Conservation (phyloP, 2,329 filamentous ascomycete genomes). For the Aspergillus persii region DNA sequence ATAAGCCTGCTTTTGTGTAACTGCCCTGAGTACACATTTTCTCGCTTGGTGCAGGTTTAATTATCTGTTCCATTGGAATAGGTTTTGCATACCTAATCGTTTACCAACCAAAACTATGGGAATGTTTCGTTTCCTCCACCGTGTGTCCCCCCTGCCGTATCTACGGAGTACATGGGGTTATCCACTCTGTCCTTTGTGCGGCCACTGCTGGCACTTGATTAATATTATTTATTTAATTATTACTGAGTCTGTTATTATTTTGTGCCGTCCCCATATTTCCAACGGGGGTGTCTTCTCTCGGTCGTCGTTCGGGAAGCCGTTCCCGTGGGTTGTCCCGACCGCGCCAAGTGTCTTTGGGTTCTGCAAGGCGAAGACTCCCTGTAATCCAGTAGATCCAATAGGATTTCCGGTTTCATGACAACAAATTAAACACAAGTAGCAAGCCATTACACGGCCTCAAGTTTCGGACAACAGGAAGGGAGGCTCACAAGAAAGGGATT, state of each 20-base stretch:
- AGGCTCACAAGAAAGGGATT: neutral
- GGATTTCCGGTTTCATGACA: neutral
- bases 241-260: neutral
- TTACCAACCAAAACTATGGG: neutral
- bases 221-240: neutral
- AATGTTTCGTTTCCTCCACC: neutral
- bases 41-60: neutral
- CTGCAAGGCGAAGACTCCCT: slow-evolving; percentile 8
- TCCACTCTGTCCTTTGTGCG: neutral
- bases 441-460: neutral
- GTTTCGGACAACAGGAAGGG: neutral
- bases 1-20: neutral
- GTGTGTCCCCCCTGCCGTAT: neutral
- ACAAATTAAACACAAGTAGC: neutral
- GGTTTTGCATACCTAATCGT: neutral
- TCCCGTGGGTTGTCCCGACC: slow-evolving; percentile 9
- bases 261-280: neutral
- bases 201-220: neutral
- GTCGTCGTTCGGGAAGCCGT: slow-evolving; percentile 12
- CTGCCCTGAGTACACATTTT: neutral
- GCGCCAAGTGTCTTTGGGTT: slow-evolving; percentile 4
- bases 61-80: neutral
- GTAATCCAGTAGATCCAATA: neutral
- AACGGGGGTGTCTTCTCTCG: neutral
- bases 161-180: neutral